These are phyloP conservation scores for Astrocystis sublimbata DNA, from an alignment of 495 filamentous ascomycete species.

Conservation along the genomic window DNA sequence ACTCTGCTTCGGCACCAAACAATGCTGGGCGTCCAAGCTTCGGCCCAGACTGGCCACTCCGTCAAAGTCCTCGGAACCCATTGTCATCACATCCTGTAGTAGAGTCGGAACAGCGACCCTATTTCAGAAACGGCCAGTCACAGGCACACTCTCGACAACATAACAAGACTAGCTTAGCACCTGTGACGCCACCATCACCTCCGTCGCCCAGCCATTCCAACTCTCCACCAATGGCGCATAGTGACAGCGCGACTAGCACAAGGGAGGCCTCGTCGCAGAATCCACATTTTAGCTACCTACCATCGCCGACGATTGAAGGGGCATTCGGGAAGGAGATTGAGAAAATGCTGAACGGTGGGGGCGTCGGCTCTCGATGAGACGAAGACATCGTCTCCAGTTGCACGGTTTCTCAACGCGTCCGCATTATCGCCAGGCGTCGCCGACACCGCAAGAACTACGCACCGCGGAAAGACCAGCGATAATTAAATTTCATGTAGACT, in stretches of 20 bases:
- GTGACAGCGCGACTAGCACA: neutral
- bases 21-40: constrained; percentile 13
- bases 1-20: constrained; percentile 6
- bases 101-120: constrained; percentile 23
- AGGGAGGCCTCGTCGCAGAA: constrained; percentile 9
- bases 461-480: neutral
- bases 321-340: constrained; percentile 15
- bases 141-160: neutral
- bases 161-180: neutral
- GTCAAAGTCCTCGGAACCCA: constrained; percentile 15
- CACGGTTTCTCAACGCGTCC: neutral
- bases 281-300: constrained; percentile 21
- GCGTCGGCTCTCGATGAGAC: neutral
- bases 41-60: constrained; percentile 26
- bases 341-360: neutral
- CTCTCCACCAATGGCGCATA: neutral
- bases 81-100: constrained; percentile 23
- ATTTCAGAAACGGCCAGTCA: neutral
- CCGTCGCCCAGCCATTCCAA: neutral
- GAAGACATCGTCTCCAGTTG: neutral
- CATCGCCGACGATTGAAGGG: constrained; percentile 25
- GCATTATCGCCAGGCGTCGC: neutral
- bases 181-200: neutral
- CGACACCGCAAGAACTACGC: neutral
- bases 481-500: too few species aligned